A percentile compares a stretch with the other conserved stretches of the same genome.
phyloP scores from a whole-genome alignment of 2,329 filamentous ascomycete genomes.

The Canariomyces notabilis region DNA sequence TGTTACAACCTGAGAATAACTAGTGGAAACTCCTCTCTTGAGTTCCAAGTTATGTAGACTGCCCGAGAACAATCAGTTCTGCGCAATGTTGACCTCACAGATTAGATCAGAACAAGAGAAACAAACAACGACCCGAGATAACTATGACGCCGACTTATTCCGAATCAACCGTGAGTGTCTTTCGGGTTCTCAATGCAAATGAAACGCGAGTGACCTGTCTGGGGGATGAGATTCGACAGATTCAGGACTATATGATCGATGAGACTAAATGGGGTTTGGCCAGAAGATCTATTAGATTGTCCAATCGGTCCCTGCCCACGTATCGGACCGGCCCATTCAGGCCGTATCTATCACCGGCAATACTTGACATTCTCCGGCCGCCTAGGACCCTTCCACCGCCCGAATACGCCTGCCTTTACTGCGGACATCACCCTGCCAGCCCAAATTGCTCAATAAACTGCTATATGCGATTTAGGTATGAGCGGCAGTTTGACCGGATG shows the following conservation, averaged over 20 bases:
- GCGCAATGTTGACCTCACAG: no score
- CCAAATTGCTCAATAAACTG: background rate
- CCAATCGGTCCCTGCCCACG: background rate
- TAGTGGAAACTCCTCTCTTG: no score
- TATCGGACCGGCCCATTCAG: background rate
- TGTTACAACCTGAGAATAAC: no score
- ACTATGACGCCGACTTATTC: no score
- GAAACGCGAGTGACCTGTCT: background rate
- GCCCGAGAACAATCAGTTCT: no score
- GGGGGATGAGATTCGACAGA: background rate
- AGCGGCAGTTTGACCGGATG: background rate
- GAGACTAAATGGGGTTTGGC: background rate
- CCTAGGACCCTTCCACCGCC: background rate
- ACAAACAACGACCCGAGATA: no score
- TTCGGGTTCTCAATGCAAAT: background rate
- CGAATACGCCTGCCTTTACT: background rate
- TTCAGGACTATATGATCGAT: background rate
- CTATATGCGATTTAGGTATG: slow-evolving; percentile 1
- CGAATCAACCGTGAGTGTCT: no score
- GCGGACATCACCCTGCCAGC: background rate
- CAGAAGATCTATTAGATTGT: background rate
- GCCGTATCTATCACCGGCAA: background rate
- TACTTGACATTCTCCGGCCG: background rate
- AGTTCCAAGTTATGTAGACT: no score
- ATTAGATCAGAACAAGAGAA: no score